Percentiles rank a stretch among this genome's conserved stretches.
Conservation (phyloP, 371 early-diverging fungal species). For the Apophysomyces trapeziformis region DNA sequence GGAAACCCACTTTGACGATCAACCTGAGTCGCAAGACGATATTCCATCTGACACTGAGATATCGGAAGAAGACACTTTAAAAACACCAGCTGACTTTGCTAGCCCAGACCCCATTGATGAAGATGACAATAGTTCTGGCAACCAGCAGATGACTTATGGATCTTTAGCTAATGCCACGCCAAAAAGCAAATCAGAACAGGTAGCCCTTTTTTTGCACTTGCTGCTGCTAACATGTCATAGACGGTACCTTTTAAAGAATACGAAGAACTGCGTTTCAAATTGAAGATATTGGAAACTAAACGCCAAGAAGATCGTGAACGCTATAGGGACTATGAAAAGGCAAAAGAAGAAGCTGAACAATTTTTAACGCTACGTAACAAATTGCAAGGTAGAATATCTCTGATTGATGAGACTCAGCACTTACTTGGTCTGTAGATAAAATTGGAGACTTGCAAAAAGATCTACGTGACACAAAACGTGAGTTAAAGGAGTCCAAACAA, state of each 20-base stretch:
- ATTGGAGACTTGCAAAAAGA: conserved; percentile 77
- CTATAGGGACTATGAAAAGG: conserved; percentile 73
- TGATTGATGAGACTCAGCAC: background rate
- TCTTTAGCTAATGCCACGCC: conserved; percentile 40
- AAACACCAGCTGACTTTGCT: conserved; percentile 20
- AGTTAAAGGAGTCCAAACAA: conserved; percentile 55
- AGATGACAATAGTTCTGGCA: conserved; percentile 23
- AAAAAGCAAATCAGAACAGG: conserved; percentile 49
- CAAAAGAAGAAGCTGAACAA: conserved; percentile 77
- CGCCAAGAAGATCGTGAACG: conserved; percentile 83
- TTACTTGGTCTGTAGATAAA: conserved; percentile 42
- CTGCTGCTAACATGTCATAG: conserved; percentile 7
- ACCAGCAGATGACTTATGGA: conserved; percentile 30
- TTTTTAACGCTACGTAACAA: conserved; percentile 69
- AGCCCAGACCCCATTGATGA: conserved; percentile 13
- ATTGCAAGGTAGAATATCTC: conserved; percentile 53
- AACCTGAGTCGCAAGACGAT: conserved; percentile 15
- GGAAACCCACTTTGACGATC: background rate
- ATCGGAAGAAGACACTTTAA: conserved; percentile 22
- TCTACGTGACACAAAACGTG: conserved; percentile 62
- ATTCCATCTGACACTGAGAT: conserved; percentile 18
- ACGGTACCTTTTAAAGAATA: conserved; percentile 69
- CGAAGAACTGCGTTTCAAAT: conserved; percentile 82
- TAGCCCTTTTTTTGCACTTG: background rate
- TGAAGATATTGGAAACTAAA: conserved; percentile 79